Evolutionary conservation across 306 rosid genomes (phyloP), one percentile per base, ranked within the genome.

Genomic region (Luffa aegyptiaca): DNA sequence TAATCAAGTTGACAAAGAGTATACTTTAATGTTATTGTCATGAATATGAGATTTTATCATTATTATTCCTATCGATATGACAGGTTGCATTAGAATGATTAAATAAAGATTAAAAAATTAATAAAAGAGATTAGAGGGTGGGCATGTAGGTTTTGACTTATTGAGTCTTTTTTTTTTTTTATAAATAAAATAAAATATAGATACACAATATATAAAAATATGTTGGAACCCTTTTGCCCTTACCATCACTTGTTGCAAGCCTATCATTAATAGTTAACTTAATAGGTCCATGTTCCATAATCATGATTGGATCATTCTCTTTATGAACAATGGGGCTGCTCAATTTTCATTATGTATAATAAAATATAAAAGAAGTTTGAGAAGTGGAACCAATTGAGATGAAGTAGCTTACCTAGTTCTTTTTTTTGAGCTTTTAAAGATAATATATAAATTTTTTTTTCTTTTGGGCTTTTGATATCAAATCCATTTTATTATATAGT

Each of bases 81-180:
- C 61, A 51, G 3, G 45, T 49, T 13, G 10, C 18, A 45, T 13
- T 21, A 71, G 1, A 71, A 49, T 48, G 26, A 46, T 46, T 3
- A 49, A 72, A 72, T 10, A 48, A 48, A 73, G 3, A 14, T 73
- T 31, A 31, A 51, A 66, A 33, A 46, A 26, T 0, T 72, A 69
- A 72, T 72, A 72, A 49, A 51, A 51, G 46, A 16, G 33, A 72
- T 72, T 46, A 46, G 62, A 33, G 11, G 26, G 62, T 44, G 46
- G 59, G 57, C 78, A 51, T 4, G 33, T 51, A 74, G 63, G 78
- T 51, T 51, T 73, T 74, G 78, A 74, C 78, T 74, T 74, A 33
- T 73, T 74, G 26, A 26, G 45, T 74, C 59, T 49, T 51, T 49
- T 21, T 21, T 26, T 26, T 26, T 26, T 26, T 26, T 26, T 0